Evolutionary conservation across 768 basidiomycete species (phyloP).

Genomic region (Leccinum aurantiacum): DNA sequence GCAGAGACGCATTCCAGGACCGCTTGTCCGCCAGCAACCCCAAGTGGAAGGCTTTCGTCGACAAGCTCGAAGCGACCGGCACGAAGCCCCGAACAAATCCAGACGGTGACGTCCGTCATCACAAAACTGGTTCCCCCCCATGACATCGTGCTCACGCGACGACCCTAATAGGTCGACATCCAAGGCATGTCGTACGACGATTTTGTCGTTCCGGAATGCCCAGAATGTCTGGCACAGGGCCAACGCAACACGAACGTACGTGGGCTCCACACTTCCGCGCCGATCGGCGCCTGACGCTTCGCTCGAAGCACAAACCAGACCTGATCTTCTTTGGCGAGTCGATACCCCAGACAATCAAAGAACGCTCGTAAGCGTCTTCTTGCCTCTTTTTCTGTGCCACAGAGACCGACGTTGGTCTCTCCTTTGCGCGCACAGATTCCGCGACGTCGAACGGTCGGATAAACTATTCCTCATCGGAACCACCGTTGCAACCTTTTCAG

Average conservation of each 20-base stretch:
- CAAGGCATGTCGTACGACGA: constrained; percentile 75
- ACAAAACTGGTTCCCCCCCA: not conserved
- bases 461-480: constrained; percentile 83
- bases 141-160: not conserved
- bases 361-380: constrained; percentile 59
- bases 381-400: not conserved
- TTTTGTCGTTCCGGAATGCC: constrained; percentile 80
- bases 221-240: constrained; percentile 58
- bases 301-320: constrained; percentile 67
- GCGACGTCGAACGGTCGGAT: constrained; percentile 57
- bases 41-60: constrained; percentile 68
- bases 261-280: not conserved
- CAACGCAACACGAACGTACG: constrained; percentile 59
- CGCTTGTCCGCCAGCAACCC: constrained; percentile 75
- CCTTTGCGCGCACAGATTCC: constrained; percentile 42
- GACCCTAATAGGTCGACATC: constrained; percentile 61
- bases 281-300: constrained; percentile 22
- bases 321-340: constrained; percentile 92
- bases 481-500: constrained; percentile 90
- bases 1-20: constrained; percentile 70
- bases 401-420: not conserved
- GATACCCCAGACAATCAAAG: constrained; percentile 61
- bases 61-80: constrained; percentile 59
- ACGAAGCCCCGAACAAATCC: constrained; percentile 78
- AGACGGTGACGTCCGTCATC: constrained; percentile 80